These are phyloP conservation scores for Erodium trifolium DNA, from an alignment of 441 rosid species.

Conservation along the genomic window DNA sequence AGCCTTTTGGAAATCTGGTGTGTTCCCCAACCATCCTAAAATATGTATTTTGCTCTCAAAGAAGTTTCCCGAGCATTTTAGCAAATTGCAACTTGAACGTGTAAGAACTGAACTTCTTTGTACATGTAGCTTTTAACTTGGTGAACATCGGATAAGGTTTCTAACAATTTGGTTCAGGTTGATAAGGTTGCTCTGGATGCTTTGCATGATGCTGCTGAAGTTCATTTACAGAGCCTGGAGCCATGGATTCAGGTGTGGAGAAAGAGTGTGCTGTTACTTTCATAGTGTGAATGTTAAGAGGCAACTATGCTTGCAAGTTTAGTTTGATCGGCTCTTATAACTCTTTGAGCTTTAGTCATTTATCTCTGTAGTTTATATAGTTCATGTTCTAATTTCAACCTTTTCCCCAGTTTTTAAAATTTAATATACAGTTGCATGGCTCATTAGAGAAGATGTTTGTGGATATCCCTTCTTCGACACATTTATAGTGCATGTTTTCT, in stretches of 20 bases:
- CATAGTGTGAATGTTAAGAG: neutral
- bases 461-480: neutral
- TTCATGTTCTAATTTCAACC: neutral
- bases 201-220: conserved; percentile 74
- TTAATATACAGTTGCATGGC: neutral
- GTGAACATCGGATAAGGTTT: conserved; percentile 13
- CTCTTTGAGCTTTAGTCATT: neutral
- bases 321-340: neutral
- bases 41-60: conserved; percentile 82
- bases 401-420: neutral
- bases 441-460: neutral
- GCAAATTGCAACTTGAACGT: conserved; percentile 92
- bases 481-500: neutral
- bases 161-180: conserved; percentile 43
- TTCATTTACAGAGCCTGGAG: conserved; percentile 89
- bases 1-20: conserved; percentile 90
- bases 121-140: conserved; percentile 9
- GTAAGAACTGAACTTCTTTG: conserved; percentile 37
- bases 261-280: neutral
- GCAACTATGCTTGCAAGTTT: conserved; percentile 2
- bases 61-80: conserved; percentile 93
- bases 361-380: neutral
- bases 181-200: conserved; percentile 89
- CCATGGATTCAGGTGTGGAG: conserved; percentile 93
- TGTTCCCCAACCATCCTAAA: conserved; percentile 82